Evolutionary conservation across 2,329 filamentous ascomycete species (phyloP).

Genomic region (Diatrype stigma): DNA sequence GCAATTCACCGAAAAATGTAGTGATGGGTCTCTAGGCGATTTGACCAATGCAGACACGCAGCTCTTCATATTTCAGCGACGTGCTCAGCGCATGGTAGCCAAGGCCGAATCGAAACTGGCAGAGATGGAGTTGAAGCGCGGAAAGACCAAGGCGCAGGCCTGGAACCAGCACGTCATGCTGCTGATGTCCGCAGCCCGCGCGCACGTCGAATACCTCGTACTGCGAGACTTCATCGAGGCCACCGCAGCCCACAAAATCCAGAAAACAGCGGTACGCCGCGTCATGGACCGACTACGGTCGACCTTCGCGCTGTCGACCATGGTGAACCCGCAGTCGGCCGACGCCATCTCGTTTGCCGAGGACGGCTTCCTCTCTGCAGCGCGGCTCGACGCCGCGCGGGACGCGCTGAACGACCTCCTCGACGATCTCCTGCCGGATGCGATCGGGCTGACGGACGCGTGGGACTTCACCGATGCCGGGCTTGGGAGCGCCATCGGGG

Average conservation of each 20-base stretch:
- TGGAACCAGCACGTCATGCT: slow-evolving; percentile 26
- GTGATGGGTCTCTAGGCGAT: slow-evolving; percentile 9
- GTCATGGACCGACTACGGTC: slow-evolving; percentile 11
- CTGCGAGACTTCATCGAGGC: slow-evolving; percentile 15
- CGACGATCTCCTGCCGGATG: slow-evolving; percentile 17
- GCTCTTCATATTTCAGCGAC: slow-evolving; percentile 19
- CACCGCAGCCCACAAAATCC: slow-evolving; percentile 1
- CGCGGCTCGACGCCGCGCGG: slow-evolving; percentile 14
- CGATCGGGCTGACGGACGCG: slow-evolving; percentile 19
- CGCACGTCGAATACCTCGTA: slow-evolving; percentile 24
- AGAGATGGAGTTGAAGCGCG: slow-evolving; percentile 4
- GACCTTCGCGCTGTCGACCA: slow-evolving; percentile 15
- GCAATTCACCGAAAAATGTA: neutral
- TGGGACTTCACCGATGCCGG: slow-evolving; percentile 21
- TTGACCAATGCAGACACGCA: slow-evolving; percentile 18
- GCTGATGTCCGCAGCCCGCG: slow-evolving; percentile 20
- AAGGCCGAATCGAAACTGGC: slow-evolving; percentile 3
- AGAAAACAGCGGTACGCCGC: slow-evolving; percentile 1
- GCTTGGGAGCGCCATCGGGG: slow-evolving; percentile 16
- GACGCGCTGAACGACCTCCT: slow-evolving; percentile 11
- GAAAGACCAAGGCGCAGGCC: slow-evolving; percentile 11
- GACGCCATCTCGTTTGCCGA: slow-evolving; percentile 24
- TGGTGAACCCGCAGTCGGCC: slow-evolving; percentile 19
- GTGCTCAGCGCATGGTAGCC: slow-evolving; percentile 14
- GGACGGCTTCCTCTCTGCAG: slow-evolving; percentile 14